phyloP scores from a whole-genome alignment of 2,329 filamentous ascomycete genomes.

The Cyclaneusma minus region DNA sequence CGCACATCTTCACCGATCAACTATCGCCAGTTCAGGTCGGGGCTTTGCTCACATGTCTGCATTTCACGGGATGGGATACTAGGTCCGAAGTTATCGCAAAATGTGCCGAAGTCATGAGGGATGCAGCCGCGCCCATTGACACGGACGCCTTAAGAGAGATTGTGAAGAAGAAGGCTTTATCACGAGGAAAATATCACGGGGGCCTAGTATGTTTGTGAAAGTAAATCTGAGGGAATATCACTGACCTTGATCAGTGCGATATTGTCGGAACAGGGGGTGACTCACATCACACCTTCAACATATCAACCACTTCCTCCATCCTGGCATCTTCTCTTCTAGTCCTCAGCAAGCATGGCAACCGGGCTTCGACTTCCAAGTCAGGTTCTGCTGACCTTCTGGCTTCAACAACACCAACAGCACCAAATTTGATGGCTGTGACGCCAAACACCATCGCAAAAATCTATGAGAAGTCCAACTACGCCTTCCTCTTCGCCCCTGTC shows the following conservation, averaged over 20 bases:
- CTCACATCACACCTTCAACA: constrained; percentile 95
- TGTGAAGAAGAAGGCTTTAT: constrained; percentile 41
- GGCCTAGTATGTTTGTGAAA: constrained; percentile 64
- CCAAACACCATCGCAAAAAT: constrained; percentile 56
- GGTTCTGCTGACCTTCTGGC: constrained; percentile 86
- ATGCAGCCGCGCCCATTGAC: constrained; percentile 61
- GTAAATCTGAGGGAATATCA: constrained; percentile 5
- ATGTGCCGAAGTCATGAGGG: constrained; percentile 72
- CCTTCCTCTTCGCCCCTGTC: constrained; percentile 87
- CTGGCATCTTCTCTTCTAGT: constrained; percentile 73
- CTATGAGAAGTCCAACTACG: constrained; percentile 75
- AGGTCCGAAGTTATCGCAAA: constrained; percentile 73
- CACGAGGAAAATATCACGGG: constrained; percentile 63
- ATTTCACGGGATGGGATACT: constrained; percentile 78
- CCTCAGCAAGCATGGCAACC: constrained; percentile 91
- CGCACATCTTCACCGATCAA: constrained; percentile 80
- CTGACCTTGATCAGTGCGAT: constrained; percentile 51
- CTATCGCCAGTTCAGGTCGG: constrained; percentile 80
- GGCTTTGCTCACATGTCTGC: constrained; percentile 75
- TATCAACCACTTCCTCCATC: constrained; percentile 89
- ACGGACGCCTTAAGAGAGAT: constrained; percentile 41
- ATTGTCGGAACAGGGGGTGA: constrained; percentile 97
- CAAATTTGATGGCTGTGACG: constrained; percentile 58
- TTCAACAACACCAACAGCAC: constrained; percentile 55
- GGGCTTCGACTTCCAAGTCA: constrained; percentile 86